Conservation (phyloP, 2,329 filamentous ascomycete genomes). For the Arthrobotrys sphaeroides region DNA sequence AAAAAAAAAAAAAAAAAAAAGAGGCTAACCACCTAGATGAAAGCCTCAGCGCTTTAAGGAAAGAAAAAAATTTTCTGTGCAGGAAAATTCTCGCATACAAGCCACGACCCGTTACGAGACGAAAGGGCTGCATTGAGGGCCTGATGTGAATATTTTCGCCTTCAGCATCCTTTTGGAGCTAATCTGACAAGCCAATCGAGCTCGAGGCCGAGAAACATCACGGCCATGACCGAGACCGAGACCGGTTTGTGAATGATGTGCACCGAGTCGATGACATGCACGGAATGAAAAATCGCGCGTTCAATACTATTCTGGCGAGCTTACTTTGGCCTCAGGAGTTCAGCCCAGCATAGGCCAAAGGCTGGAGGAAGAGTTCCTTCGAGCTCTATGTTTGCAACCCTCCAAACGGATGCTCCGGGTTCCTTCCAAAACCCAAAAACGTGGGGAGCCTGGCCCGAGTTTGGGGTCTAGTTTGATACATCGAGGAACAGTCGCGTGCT, state of each 20-base stretch:
- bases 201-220: neutral
- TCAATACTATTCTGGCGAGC: constrained; percentile 30
- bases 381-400: constrained; percentile 31
- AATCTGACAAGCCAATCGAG: constrained; percentile 17
- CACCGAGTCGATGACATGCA: constrained; percentile 23
- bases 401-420: constrained; percentile 52
- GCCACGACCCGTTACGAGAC: constrained; percentile 1
- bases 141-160: constrained; percentile 8
- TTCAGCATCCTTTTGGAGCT: constrained; percentile 27
- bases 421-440: constrained; percentile 6
- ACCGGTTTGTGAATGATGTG: neutral
- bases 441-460: constrained; percentile 35
- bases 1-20: constrained; percentile 8
- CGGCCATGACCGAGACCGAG: constrained; percentile 47
- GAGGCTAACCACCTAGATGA: no score
- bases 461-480: constrained; percentile 14
- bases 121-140: neutral
- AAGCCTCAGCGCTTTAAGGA: constrained; percentile 19
- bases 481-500: constrained; percentile 36
- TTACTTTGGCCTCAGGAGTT: constrained; percentile 32
- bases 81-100: constrained; percentile 6
- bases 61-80: neutral
- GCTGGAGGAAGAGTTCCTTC: constrained; percentile 51
- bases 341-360: constrained; percentile 36
- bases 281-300: constrained; percentile 40